Evolutionary conservation across 306 rosid genomes (phyloP).

Genomic region (Cicer bijugum): DNA sequence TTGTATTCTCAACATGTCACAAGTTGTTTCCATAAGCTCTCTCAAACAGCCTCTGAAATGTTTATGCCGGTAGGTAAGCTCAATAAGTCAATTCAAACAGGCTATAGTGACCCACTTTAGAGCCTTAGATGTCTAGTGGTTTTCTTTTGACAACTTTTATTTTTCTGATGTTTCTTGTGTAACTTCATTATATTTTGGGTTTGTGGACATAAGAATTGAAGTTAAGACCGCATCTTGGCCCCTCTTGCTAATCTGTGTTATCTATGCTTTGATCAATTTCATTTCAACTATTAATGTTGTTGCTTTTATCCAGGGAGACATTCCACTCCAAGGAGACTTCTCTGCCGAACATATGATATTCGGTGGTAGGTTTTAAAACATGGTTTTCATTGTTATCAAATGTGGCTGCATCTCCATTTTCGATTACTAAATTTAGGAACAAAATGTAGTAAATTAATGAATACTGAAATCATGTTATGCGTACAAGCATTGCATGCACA

Average conservation of each 20-base stretch:
- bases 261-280: constrained; percentile 37
- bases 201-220: neutral
- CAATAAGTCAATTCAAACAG: too few relatives aligned
- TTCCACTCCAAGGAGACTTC: constrained; percentile 96
- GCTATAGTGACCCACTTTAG: constrained; percentile 15
- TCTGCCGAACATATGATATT: constrained; percentile 98
- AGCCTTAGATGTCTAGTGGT: constrained; percentile 3
- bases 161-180: constrained; percentile 4
- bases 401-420: constrained; percentile 18
- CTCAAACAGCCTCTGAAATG: too few relatives aligned
- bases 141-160: neutral
- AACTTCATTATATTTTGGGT: neutral
- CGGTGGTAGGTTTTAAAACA: constrained; percentile 68
- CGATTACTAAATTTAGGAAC: neutral
- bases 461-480: constrained; percentile 23
- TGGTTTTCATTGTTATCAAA: constrained; percentile 38
- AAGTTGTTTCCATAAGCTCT: too few relatives aligned
- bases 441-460: neutral
- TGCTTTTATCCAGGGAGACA: constrained; percentile 74
- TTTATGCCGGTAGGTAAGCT: too few relatives aligned
- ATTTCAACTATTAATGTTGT: constrained; percentile 40
- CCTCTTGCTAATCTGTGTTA: neutral
- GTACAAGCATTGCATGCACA: constrained; percentile 24
- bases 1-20: neutral
- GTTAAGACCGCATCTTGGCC: neutral